These are phyloP conservation scores for Fremontodendron californicum DNA, from an alignment of 345 rosid species.

Conservation along the genomic window DNA sequence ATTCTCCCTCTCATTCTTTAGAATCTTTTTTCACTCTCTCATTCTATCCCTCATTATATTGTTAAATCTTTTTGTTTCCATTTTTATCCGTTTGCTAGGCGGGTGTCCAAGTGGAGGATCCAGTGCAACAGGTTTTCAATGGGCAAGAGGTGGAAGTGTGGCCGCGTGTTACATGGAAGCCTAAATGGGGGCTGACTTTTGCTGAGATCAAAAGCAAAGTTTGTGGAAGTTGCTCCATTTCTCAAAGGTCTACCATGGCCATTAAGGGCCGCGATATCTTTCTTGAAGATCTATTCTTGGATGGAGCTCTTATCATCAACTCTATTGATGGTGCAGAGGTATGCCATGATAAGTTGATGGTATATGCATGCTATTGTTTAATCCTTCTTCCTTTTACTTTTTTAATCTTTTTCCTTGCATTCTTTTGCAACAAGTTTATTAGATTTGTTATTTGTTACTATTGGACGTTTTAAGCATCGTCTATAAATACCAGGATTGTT, in stretches of 20 bases:
- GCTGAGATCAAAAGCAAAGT: conserved; percentile 67
- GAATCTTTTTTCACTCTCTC: background rate
- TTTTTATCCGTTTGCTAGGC: conserved; percentile 41
- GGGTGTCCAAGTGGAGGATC: conserved; percentile 70
- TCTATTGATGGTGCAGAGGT: conserved; percentile 81
- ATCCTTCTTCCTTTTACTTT: background rate
- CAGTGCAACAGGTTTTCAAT: conserved; percentile 55
- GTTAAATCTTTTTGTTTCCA: conserved; percentile 2
- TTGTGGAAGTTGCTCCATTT: conserved; percentile 47
- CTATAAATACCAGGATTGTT: background rate
- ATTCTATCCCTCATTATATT: background rate
- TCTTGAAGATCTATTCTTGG: conserved; percentile 60
- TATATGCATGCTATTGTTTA: background rate
- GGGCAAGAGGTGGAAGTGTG: conserved; percentile 95
- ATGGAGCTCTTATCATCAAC: conserved; percentile 68
- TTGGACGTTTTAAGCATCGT: background rate
- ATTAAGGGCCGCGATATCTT: conserved; percentile 55
- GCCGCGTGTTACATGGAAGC: conserved; percentile 83
- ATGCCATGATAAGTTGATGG: conserved; percentile 7
- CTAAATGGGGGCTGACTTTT: conserved; percentile 83
- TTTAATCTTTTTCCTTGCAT: background rate
- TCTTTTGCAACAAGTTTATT: background rate
- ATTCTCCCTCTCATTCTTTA: background rate
- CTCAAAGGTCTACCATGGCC: conserved; percentile 69
- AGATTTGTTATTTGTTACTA: background rate